Evolutionary conservation across 2,329 filamentous ascomycete species (phyloP), one percentile per base, ranked within the genome.

Genomic region (Xylaria sp.): DNA sequence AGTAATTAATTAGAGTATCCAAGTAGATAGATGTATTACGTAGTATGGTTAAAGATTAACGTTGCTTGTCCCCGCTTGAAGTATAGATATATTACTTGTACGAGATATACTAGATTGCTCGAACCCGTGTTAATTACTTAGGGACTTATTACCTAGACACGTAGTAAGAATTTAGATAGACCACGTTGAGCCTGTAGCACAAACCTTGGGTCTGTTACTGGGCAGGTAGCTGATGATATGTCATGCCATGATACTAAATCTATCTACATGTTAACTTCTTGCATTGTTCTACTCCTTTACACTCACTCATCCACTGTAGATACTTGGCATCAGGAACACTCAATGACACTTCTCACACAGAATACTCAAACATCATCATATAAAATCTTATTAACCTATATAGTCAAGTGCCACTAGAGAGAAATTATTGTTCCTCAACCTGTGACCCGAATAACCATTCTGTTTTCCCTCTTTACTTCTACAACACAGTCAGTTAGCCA

Each of bases 401-500:
- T 44, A 6, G 18, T 5, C 18, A 6, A n/a, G 40, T 44, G 40
- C 16, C 16, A n/a, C 18, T 44, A 44, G 18, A 44, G 18, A 44
- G 32, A 13, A n/a, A 12, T 25, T 8, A 51, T 29, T 3, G 18
- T 40, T 50, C 29, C 16, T 23, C 35, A 12, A 40, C 37, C 12
- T n/a, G 32, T 53, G 8, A 21, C 37, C 16, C 54, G 12, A 40
- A 25, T 27, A 18, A 10, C 8, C 3, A 50, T 27, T 12, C 0
- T 50, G 21, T 29, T 27, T 12, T 18, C 44, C 18, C 40, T n/a
- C 16, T n/a, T 44, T 23, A 59, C 51, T 65, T 62, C 65, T 70
- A 58, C 27, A 25, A 66, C 16, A 60, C 42, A 54, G 69, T 68
- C 55, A 70, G 62, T 32, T 32, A 63, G 25, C 40, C 13, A 27